Conservation (phyloP, 75 land plant species). For the Isoetes taiwanensis region DNA sequence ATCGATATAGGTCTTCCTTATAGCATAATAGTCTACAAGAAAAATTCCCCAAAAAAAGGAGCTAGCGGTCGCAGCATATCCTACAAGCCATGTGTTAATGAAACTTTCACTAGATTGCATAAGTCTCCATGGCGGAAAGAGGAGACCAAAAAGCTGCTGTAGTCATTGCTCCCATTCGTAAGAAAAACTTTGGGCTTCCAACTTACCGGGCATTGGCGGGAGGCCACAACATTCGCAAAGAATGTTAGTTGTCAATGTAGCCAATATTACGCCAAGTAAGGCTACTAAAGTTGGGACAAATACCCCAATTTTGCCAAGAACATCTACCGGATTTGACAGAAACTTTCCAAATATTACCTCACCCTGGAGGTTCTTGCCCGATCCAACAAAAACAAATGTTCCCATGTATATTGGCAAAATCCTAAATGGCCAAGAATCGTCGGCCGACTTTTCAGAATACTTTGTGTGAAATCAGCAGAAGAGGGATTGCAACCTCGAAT, state of each 20-base stretch:
- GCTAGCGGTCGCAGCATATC: constrained; percentile 84
- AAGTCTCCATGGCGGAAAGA: constrained; percentile 76
- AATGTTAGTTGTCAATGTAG: constrained; percentile 85
- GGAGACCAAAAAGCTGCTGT: constrained; percentile 61
- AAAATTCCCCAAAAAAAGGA: constrained; percentile 76
- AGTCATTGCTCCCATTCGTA: constrained; percentile 43
- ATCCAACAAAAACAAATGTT: constrained; percentile 57
- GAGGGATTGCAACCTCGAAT: too few species aligned
- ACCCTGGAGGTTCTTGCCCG: constrained; percentile 72
- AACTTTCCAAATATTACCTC: constrained; percentile 53
- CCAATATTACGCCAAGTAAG: constrained; percentile 58
- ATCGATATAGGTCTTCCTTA: constrained; percentile 29
- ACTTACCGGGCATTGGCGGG: constrained; percentile 77
- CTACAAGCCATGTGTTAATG: constrained; percentile 81
- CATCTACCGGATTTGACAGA: constrained; percentile 63
- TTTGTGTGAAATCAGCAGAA: constrained; percentile 57
- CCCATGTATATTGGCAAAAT: constrained; percentile 82
- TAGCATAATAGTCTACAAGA: constrained; percentile 51
- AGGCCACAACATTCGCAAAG: constrained; percentile 87
- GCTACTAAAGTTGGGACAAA: constrained; percentile 28
- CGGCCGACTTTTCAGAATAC: constrained; percentile 45
- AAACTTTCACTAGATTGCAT: constrained; percentile 71
- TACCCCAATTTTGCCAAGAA: constrained; percentile 61
- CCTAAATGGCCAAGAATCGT: constrained; percentile 58
- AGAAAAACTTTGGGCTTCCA: constrained; percentile 56